Conservation (phyloP, 1,139 yeast genomes). For the Hansenula lynferdii region DNA sequence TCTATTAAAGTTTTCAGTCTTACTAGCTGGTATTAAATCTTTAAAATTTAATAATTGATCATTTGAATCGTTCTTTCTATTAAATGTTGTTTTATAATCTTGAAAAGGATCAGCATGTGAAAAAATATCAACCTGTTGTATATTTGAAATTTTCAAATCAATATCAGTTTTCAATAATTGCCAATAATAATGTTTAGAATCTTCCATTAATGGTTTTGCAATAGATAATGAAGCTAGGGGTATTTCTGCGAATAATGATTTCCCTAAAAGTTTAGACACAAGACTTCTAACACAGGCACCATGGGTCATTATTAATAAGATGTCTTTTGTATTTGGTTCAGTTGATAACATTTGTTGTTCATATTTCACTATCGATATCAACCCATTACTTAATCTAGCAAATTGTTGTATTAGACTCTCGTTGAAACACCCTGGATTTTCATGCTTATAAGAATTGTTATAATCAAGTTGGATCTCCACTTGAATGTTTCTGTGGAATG, state of each 20-base stretch:
- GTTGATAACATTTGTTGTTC: constrained; percentile 2
- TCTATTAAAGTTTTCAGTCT: constrained; percentile 11
- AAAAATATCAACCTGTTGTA: constrained; percentile 14
- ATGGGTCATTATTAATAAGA: constrained; percentile 21
- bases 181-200: constrained; percentile 14
- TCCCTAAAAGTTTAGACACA: constrained; percentile 19
- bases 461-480: constrained; percentile 14
- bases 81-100: constrained; percentile 20
- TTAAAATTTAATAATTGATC: constrained; percentile 16
- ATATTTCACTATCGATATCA: constrained; percentile 18
- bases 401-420: constrained; percentile 20
- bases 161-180: constrained; percentile 21
- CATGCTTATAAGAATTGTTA: constrained; percentile 17
- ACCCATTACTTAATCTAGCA: constrained; percentile 16
- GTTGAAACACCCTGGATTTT: constrained; percentile 23
- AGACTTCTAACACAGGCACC: constrained; percentile 23
- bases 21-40: constrained; percentile 10
- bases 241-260: constrained; percentile 20
- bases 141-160: constrained; percentile 10
- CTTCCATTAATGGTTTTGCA: constrained; percentile 13
- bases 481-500: constrained; percentile 13
- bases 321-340: constrained; percentile 13
- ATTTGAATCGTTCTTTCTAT: neutral
- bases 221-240: constrained; percentile 22
- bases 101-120: constrained; percentile 19